Base-by-base conservation (phyloP, 164 flowering plant genomes). In the Piper longum region DNA sequence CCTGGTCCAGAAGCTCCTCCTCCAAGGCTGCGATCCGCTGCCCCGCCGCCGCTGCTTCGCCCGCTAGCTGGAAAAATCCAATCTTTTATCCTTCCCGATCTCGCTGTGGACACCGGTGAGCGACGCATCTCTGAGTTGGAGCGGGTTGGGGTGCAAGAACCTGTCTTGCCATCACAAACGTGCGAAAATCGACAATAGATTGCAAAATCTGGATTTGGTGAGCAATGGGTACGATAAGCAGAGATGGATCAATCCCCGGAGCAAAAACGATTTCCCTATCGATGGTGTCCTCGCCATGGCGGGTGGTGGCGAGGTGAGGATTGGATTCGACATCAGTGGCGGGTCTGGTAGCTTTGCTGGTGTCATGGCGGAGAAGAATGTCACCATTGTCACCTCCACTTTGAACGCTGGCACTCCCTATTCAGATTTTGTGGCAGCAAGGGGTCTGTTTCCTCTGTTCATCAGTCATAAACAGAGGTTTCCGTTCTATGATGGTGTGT, bases 321-420 rank as follows among this genome's bases (percentile, higher is more conserved):
- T 85, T 16, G 97, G 95, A 18, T 74, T 91, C 56, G 99, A 95
- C 75, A 73, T 95, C 62, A 91, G 85, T 7, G 96, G 96, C 40
- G 97, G 95, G 57, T 78, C 96, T 43, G 99, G 99, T 6, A 84
- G 77, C 4, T 89, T 91, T 73, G 99, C 99, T 5, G 97, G 96
- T 59, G 79, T 87, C 59, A 85, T 95, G 96, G 93, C 87, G 0
- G 96, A 85, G 69, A 95, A 71, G 72, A 81, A 83, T 73, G 90
- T 89, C 45, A 91, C 99, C 60, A 78, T 95, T 26, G 67, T 91
- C 14, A 91, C 99, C 14, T 75, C 76, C 39, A 73, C 85, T 36
- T 66, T 87, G 77, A 87, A 95, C 69, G 64, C 71, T 0, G 92
- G 86, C 71, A 96, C 95, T 4, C 97, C 97, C 0, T 83, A 72